Evolutionary conservation across 176 grass and related monocot species (phyloP).

Genomic region (Aegilops bicornis): DNA sequence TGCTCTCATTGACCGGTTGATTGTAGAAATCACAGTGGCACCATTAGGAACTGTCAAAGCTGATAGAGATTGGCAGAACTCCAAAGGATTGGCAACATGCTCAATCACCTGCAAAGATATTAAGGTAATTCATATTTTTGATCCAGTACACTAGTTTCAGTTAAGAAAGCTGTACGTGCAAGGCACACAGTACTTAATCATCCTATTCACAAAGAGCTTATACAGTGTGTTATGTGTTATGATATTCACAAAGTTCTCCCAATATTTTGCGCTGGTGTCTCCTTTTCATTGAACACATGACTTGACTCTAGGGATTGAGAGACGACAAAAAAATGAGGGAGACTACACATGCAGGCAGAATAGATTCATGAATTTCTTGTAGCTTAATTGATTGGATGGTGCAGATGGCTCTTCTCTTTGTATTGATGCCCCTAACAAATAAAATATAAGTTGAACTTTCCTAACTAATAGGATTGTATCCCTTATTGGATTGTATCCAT

Average conservation of each 20-base stretch:
- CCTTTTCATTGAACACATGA: neutral
- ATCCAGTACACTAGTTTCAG: neutral
- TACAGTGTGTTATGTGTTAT: neutral
- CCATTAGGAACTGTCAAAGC: slow-evolving; percentile 67
- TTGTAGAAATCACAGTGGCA: slow-evolving; percentile 81
- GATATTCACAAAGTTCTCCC: neutral
- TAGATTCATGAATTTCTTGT: neutral
- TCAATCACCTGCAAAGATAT: slow-evolving; percentile 86
- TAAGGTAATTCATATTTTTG: slow-evolving; percentile 11
- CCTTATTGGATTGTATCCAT: neutral
- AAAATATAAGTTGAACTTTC: neutral
- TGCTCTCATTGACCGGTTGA: slow-evolving; percentile 92
- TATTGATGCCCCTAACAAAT: neutral
- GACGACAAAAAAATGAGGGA: neutral
- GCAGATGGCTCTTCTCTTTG: neutral
- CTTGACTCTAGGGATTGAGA: neutral
- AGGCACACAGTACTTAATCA: neutral
- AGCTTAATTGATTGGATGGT: neutral
- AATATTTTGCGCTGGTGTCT: neutral
- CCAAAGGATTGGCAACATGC: slow-evolving; percentile 73
- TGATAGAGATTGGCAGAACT: slow-evolving; percentile 82
- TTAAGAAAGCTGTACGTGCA: neutral
- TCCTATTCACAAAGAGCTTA: slow-evolving; percentile 11
- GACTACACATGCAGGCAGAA: neutral
- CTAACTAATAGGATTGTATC: neutral